These are phyloP conservation scores for Phalaenopsis aphrodite DNA, from an alignment of 106 monocot genomes.

Conservation along the genomic window DNA sequence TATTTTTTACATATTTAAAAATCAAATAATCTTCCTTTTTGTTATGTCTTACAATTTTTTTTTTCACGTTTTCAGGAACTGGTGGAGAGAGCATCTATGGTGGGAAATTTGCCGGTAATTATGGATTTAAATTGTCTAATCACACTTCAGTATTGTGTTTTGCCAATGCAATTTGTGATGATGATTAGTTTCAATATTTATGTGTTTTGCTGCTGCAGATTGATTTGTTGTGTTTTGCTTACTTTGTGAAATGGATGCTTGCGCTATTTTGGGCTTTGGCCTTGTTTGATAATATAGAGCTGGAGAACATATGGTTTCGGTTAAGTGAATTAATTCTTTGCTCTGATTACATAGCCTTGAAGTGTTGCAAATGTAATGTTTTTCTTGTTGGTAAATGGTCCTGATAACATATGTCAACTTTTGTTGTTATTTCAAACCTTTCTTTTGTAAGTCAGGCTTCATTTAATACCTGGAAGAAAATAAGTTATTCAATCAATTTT, in stretches of 20 bases:
- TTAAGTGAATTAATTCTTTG: background rate
- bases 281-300: background rate
- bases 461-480: background rate
- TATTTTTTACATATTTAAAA: background rate
- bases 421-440: background rate
- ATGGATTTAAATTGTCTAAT: too few relatives aligned
- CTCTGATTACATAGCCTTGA: too few relatives aligned
- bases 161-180: background rate
- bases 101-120: constrained; percentile 78
- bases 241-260: background rate
- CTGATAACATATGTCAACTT: background rate
- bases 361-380: too few relatives aligned
- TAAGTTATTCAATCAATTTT: too few relatives aligned
- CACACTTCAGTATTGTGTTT: too few relatives aligned
- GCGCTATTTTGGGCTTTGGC: background rate
- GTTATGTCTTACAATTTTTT: background rate
- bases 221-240: background rate
- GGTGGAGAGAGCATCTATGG: constrained; percentile 98
- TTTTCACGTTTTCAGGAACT: constrained; percentile 49
- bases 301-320: background rate
- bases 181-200: background rate
- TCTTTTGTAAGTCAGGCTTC: background rate
- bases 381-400: too few relatives aligned
- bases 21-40: background rate
- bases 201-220: background rate